These are phyloP conservation scores for Sphagnum contortum DNA, from an alignment of 225 moss, liverwort and hornwort genomes.

Conservation along the genomic window DNA sequence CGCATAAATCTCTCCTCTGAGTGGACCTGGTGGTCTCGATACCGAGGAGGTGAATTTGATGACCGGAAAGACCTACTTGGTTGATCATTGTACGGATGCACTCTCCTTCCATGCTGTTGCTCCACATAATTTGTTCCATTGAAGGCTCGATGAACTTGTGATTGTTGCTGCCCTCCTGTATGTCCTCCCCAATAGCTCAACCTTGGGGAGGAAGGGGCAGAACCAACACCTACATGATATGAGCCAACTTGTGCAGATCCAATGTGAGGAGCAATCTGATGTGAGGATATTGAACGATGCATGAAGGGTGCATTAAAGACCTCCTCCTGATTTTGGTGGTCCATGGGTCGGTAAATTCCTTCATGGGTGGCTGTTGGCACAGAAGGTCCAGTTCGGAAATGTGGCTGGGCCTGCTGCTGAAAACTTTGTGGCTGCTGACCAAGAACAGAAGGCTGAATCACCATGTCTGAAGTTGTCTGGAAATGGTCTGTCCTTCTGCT, in stretches of 20 bases:
- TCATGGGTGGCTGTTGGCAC: slow-evolving; percentile 30
- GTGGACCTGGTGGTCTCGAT: slow-evolving; percentile 59
- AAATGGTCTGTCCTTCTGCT: slow-evolving; percentile 57
- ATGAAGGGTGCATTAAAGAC: slow-evolving; percentile 45
- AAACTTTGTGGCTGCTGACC: slow-evolving; percentile 33
- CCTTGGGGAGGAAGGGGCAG: slow-evolving; percentile 85
- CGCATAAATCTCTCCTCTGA: slow-evolving; percentile 52
- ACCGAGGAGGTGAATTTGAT: slow-evolving; percentile 79
- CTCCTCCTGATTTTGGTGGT: slow-evolving; percentile 49
- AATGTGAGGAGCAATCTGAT: slow-evolving; percentile 24
- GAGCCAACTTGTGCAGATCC: slow-evolving; percentile 30
- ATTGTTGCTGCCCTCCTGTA: slow-evolving; percentile 26
- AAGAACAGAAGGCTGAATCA: slow-evolving; percentile 32
- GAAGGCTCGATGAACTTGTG: slow-evolving; percentile 35
- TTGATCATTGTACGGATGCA: slow-evolving; percentile 36
- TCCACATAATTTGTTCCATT: slow-evolving; percentile 51
- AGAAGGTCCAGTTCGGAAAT: slow-evolving; percentile 33
- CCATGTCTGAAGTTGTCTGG: slow-evolving; percentile 35
- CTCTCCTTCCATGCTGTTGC: slow-evolving; percentile 41
- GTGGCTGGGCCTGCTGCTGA: slow-evolving; percentile 4
- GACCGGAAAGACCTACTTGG: slow-evolving; percentile 45
- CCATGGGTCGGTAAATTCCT: slow-evolving; percentile 51
- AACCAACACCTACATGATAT: slow-evolving; percentile 55
- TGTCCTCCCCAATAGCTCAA: slow-evolving; percentile 40
- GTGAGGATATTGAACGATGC: slow-evolving; percentile 53